Evolutionary conservation across 441 rosid genomes (phyloP), one percentile per base, ranked within the genome.

Genomic region (Corymbia citriodora): DNA sequence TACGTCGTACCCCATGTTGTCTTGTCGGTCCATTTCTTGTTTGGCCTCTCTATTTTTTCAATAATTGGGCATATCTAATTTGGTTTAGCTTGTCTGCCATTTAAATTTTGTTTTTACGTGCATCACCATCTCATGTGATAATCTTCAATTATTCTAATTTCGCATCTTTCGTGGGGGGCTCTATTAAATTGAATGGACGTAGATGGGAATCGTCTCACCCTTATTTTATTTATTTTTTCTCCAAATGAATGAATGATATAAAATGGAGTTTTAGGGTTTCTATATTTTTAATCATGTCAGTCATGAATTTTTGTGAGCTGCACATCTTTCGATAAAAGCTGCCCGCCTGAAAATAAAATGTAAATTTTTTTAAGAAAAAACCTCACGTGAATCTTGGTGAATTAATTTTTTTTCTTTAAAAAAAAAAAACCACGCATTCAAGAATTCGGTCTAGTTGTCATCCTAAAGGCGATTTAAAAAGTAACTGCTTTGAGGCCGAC

Each of bases 1-100:
- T 95, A 91, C 95, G 89, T 45, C 59, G 13, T 2, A 10, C 63
- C 13, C 59, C 45, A 17, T 10, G 29, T 70, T 79, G 27, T 79
- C 90, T 88, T 49, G 50, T 87, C 88, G 61, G 55, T 87, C 61
- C 70, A 36, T 59, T 59, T 59, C 63, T 4, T 1, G 65, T 59
- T 59, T 59, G 65, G 65, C 29, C 23, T 23, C 29, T 10, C 63
- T 57, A 3, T 5, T 40, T 74, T 74, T 45, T 3, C 23, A 59
- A 23, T 23, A 59, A 23, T 59, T 25, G 21, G 7, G 65, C 65
- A 27, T 25, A 59, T 59, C 63, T 23, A 59, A 59, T 25, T 59
- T 25, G n/a, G 65, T 25, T 25, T 59, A 25, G 3, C 65, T 74
- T 40, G 85, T 11, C 52, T 74, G 85, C 85, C 85, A 45, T 40